Evolutionary conservation across 1,139 yeast species (phyloP), one percentile per base, ranked within the genome.

Genomic region (Suzukiozyma palmioleophila): DNA sequence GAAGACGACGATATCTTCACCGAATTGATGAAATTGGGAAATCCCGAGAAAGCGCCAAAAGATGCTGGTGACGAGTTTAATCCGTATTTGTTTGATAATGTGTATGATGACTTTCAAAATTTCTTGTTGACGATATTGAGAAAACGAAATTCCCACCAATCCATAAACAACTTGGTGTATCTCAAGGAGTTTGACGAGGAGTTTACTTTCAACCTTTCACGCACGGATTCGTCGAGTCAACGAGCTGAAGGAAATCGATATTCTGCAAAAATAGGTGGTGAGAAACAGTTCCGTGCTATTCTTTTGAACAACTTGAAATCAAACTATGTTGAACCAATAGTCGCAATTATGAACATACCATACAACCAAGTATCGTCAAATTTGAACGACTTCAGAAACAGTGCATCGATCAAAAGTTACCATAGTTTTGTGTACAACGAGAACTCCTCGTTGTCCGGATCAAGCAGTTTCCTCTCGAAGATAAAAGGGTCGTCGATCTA

Each of bases 261-360:
- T 39, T 25, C 36, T 9, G 9, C 22, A 11, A 33, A 33, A 26
- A 11, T 33, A 4, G 36, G 36, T 25, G 54, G 50, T 38, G 76
- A 69, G 44, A 56, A 59, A 38, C 72, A 67, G 50, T 60, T 61
- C 43, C 59, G 73, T 32, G 61, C 62, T 38, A 56, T 62, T 43
- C 51, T 70, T 32, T 54, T 66, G 48, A 65, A 60, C 35, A 62
- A 64, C 43, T 59, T 70, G 41, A 58, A 57, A 40, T 60, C 61
- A 36, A 62, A 69, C 36, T 70, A 62, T 46, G 49, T 69, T 32
- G 73, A 69, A 41, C 74, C 74, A 31, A 57, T 69, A 34, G 57
- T 69, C 44, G 73, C 72, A 30, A 50, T 68, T 36, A 44, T 58
- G 39, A 60, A 59, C 14, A 51, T 60, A 32, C 62, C 60, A 35